These are phyloP conservation scores for Ogataea degrootiae DNA, from an alignment of 805 yeast species.

Conservation along the genomic window DNA sequence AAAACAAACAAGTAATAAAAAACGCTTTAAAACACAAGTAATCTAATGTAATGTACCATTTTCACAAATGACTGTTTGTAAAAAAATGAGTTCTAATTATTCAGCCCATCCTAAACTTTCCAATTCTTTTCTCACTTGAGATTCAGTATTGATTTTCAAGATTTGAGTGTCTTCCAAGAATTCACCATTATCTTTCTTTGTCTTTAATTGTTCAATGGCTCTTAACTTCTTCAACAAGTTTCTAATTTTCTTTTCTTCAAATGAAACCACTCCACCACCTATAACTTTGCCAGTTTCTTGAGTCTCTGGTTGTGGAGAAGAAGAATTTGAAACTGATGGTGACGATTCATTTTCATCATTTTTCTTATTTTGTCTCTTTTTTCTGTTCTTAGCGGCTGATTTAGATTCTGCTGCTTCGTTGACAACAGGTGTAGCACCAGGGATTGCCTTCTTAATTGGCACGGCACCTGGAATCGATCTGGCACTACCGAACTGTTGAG, in stretches of 20 bases:
- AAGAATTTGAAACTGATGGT: constrained; percentile 1
- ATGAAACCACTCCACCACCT: constrained; percentile 54
- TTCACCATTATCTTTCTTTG: constrained; percentile 79
- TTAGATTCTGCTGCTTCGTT: constrained; percentile 45
- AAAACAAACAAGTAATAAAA: no score
- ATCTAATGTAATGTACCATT: no score
- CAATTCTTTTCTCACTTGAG: constrained; percentile 71
- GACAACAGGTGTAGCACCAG: constrained; percentile 47
- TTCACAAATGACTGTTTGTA: no score
- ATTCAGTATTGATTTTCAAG: constrained; percentile 84
- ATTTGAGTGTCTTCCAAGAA: constrained; percentile 89
- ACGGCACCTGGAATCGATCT: constrained; percentile 25
- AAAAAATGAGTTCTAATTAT: constrained; percentile 1
- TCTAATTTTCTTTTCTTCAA: constrained; percentile 91
- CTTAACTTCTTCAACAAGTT: constrained; percentile 86
- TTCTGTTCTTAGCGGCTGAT: constrained; percentile 67
- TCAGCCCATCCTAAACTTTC: constrained; percentile 59
- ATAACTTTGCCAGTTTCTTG: constrained; percentile 31
- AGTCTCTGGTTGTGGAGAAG: constrained; percentile 22
- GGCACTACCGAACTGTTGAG: constrained; percentile 20
- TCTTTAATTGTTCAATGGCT: constrained; percentile 89
- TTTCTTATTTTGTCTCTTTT: constrained; percentile 64
- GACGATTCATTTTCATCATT: constrained; percentile 15
- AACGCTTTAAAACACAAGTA: no score
- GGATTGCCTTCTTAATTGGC: constrained; percentile 38